Evolutionary conservation across 768 basidiomycete genomes (phyloP).

Genomic region (Suillus variegatus): DNA sequence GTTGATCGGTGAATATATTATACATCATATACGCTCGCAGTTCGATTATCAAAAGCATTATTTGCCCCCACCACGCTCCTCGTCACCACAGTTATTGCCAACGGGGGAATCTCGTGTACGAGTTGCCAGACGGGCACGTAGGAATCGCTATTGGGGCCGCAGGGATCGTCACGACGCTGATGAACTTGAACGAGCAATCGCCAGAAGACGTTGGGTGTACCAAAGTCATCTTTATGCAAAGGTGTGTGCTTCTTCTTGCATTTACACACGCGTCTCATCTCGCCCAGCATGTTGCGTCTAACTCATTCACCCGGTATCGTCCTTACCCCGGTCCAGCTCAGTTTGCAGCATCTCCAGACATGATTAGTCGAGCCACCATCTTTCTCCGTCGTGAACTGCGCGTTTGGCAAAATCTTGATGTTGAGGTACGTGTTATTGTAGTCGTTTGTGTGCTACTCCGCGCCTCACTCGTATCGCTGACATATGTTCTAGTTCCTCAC

Average conservation of each 20-base stretch:
- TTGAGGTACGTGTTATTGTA: constrained; percentile 59
- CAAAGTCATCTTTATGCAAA: constrained; percentile 81
- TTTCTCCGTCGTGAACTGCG: constrained; percentile 86
- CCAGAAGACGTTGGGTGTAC: constrained; percentile 79
- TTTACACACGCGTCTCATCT: constrained; percentile 4
- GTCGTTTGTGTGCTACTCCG: constrained; percentile 8
- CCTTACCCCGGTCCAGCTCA: constrained; percentile 88
- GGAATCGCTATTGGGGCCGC: constrained; percentile 58
- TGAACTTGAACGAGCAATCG: constrained; percentile 73
- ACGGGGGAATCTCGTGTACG: constrained; percentile 27
- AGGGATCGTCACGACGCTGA: constrained; percentile 58
- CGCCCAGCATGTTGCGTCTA: constrained; percentile 86
- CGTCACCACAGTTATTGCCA: constrained; percentile 39
- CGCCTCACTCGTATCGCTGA: constrained; percentile 17
- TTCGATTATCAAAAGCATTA: constrained; percentile 84
- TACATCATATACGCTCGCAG: constrained; percentile 76
- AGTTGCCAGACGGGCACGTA: constrained; percentile 32
- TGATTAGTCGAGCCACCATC: constrained; percentile 71
- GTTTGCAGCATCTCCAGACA: constrained; percentile 74
- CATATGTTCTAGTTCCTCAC: constrained; percentile 72
- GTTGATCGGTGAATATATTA: constrained; percentile 68
- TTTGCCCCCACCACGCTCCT: constrained; percentile 62
- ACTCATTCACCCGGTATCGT: constrained; percentile 81
- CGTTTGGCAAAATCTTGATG: constrained; percentile 88
- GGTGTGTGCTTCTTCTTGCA: constrained; percentile 42